Base-by-base conservation (phyloP, 148 eudicot species). In the Persicaria maculosa region DNA sequence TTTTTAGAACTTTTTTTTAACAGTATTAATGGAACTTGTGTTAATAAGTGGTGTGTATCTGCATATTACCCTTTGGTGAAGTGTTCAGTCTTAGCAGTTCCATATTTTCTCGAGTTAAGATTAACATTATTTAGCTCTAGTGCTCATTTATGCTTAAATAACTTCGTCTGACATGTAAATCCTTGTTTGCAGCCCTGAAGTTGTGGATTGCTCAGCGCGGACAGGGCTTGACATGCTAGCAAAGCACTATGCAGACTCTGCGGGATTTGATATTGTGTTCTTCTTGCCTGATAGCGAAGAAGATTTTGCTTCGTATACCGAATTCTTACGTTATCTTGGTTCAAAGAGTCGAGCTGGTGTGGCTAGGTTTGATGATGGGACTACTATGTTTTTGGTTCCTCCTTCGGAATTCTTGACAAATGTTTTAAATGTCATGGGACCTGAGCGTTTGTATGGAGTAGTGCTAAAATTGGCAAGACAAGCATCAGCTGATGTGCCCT, bases 271-370 rank as follows among this genome's bases (percentile, higher is more conserved):
- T 47, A 76, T 85, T 47, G 91, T 89, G 47, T 90, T 83, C 84
- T 95, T 95, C 86, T 84, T 95, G 82, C 99, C 99, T 9, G 99
- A 95, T 53, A 90, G 97, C 80, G 96, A 87, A 75, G 92, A 87
- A 0, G 99, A 95, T 88, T 95, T 95, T 79, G 92, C 93, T 72
- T 84, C 92, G 9, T 95, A 95, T 72, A 95, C 99, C 22, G 99
- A 95, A 80, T 95, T 95, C 47, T 76, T 95, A 50, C 84, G 84
- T n/a, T 92, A 87, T 74, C 87, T 95, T 74, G 91, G 91, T 71
- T 82, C 85, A 19, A 95, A 80, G 82, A 73, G 86, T 70, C 89
- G 99, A 54, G 99, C 94, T 68, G 99, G 97, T 74, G 99, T 95
- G 50, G 99, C 92, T 16, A 92, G 84, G 78, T 90, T 89, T 80